Percentiles rank a stretch among this genome's conserved stretches.
Conservation (phyloP, 805 yeast species). For the Spathaspora girioi region DNA sequence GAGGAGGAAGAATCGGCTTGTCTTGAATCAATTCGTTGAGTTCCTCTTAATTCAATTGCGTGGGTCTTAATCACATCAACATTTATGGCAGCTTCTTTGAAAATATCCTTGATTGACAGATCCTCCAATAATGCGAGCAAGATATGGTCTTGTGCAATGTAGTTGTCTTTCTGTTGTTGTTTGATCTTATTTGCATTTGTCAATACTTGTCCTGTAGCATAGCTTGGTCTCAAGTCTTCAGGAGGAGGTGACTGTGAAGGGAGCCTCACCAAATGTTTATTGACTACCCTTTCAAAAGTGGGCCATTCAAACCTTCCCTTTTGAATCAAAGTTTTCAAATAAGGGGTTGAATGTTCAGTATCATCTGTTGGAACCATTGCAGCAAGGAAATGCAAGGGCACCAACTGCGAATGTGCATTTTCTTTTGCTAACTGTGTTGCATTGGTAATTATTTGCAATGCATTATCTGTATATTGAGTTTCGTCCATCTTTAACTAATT, state of each 20-base stretch:
- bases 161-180: constrained; percentile 84
- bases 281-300: constrained; percentile 72
- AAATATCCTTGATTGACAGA: constrained; percentile 58
- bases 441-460: constrained; percentile 71
- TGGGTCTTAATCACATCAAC: constrained; percentile 73
- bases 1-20: constrained; percentile 87
- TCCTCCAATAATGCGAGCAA: constrained; percentile 84
- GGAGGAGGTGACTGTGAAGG: constrained; percentile 93
- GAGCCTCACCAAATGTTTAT: constrained; percentile 73
- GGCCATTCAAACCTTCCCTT: constrained; percentile 88
- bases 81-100: constrained; percentile 70
- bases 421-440: constrained; percentile 83
- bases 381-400: constrained; percentile 87
- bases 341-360: constrained; percentile 42
- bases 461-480: constrained; percentile 90
- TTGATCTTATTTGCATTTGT: constrained; percentile 74
- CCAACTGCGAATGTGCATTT: constrained; percentile 75
- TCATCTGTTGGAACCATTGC: constrained; percentile 76
- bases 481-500: constrained; percentile 44
- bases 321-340: constrained; percentile 77
- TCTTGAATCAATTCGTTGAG: constrained; percentile 86
- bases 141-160: constrained; percentile 91
- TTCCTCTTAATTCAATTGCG: constrained; percentile 79
- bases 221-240: constrained; percentile 68
- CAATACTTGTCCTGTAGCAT: constrained; percentile 72